These are phyloP conservation scores for Ilex asprella DNA, from an alignment of 257 asterid species.

Conservation along the genomic window DNA sequence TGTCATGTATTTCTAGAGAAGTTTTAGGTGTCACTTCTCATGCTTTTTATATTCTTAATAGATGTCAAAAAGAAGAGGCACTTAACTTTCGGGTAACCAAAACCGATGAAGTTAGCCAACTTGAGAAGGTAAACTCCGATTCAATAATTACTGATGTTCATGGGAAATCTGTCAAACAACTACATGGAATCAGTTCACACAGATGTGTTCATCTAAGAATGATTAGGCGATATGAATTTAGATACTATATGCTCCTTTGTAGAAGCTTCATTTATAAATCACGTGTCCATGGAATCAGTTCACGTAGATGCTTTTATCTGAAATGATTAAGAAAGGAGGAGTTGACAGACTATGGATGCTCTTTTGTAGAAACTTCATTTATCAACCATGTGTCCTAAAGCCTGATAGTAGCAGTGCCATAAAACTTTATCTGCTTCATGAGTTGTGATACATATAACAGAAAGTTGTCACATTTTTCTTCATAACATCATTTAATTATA, in stretches of 20 bases:
- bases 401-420: no score
- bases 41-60: slow-evolving; percentile 27
- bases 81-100: slow-evolving; percentile 60
- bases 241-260: neutral
- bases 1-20: slow-evolving; percentile 6
- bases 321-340: no score
- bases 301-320: no score
- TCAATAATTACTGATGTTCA: slow-evolving; percentile 2
- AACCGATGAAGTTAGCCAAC: slow-evolving; percentile 52
- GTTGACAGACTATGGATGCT: no score
- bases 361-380: no score
- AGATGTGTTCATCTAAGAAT: neutral
- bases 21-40: slow-evolving; percentile 6
- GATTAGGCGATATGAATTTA: neutral
- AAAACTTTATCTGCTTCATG: no score
- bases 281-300: no score
- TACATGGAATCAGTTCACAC: neutral
- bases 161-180: slow-evolving; percentile 1
- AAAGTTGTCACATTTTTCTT: no score
- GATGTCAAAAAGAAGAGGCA: slow-evolving; percentile 84
- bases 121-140: slow-evolving; percentile 57
- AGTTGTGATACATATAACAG: no score
- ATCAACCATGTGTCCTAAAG: no score
- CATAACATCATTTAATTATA: no score
- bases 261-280: neutral